Evolutionary conservation across 2,329 filamentous ascomycete genomes (phyloP).

Genomic region (Diplodia sapinea): DNA sequence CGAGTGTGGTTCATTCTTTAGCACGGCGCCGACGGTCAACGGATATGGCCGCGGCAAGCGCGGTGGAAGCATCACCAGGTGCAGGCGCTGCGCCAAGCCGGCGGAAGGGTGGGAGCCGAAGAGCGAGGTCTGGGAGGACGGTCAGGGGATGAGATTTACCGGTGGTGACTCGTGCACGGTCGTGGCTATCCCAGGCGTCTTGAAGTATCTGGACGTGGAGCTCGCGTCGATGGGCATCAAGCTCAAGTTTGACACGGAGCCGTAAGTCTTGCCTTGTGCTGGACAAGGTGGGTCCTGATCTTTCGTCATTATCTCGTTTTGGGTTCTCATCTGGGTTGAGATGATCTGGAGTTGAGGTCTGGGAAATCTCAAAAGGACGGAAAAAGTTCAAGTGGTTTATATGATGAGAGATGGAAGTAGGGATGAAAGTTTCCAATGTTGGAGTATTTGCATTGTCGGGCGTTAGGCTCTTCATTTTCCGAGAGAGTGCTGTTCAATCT

Average conservation of each 20-base stretch:
- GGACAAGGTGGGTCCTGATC: neutral
- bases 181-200: constrained; percentile 88
- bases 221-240: constrained; percentile 95
- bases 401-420: too few relatives aligned
- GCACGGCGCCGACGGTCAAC: constrained; percentile 76
- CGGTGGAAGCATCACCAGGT: constrained; percentile 69
- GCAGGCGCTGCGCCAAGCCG: constrained; percentile 74
- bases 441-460: too few relatives aligned
- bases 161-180: constrained; percentile 90
- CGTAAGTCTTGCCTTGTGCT: neutral
- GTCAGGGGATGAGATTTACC: constrained; percentile 79
- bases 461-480: too few relatives aligned
- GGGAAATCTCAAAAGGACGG: too few relatives aligned
- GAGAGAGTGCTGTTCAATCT: too few relatives aligned
- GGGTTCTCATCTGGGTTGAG: too few relatives aligned
- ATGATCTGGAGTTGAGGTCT: too few relatives aligned
- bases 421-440: too few relatives aligned
- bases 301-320: neutral
- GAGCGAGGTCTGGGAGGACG: constrained; percentile 85
- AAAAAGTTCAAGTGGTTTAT: too few relatives aligned
- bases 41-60: constrained; percentile 64
- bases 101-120: constrained; percentile 60
- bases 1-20: constrained; percentile 86
- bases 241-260: constrained; percentile 83
- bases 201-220: constrained; percentile 94